Percentiles rank a stretch among this genome's conserved stretches.
phyloP scores from a whole-genome alignment of 306 rosid species.

The Lotus japonicus region DNA sequence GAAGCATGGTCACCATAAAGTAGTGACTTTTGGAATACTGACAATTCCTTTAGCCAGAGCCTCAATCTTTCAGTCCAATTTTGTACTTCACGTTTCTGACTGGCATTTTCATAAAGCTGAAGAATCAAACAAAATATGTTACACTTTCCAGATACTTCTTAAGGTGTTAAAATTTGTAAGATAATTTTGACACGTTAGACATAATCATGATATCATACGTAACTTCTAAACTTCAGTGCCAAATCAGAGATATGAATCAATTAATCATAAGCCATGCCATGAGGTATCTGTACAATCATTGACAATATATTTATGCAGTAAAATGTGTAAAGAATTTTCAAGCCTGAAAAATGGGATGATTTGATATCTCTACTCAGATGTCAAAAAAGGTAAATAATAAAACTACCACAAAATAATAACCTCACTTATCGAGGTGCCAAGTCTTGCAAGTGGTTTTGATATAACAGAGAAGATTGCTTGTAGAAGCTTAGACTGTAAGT shows the following conservation, averaged over 20 bases:
- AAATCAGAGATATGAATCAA: not conserved
- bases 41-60: constrained; percentile 65
- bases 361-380: constrained; percentile 3
- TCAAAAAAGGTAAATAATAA: constrained; percentile 13
- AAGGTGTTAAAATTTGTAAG: constrained; percentile 8
- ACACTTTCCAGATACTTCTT: constrained; percentile 10
- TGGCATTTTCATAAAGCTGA: constrained; percentile 46
- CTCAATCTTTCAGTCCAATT: constrained; percentile 50
- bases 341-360: constrained; percentile 17
- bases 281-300: no score
- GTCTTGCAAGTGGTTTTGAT: constrained; percentile 69
- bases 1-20: constrained; percentile 39
- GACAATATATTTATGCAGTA: not conserved
- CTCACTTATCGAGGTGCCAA: constrained; percentile 72
- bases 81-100: constrained; percentile 42
- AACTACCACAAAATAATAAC: constrained; percentile 40
- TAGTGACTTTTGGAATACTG: constrained; percentile 49
- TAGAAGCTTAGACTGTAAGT: constrained; percentile 81
- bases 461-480: constrained; percentile 56
- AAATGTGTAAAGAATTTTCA: constrained; percentile 15
- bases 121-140: constrained; percentile 26
- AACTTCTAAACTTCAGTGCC: not conserved
- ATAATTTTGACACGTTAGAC: constrained; percentile 1
- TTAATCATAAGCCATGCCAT: not conserved
- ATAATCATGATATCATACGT: constrained; percentile 2